Percentiles rank a stretch among this genome's conserved stretches.
Evolutionary conservation across 2,329 filamentous ascomycete genomes (phyloP).

Genomic region (Didymella arachidicola): DNA sequence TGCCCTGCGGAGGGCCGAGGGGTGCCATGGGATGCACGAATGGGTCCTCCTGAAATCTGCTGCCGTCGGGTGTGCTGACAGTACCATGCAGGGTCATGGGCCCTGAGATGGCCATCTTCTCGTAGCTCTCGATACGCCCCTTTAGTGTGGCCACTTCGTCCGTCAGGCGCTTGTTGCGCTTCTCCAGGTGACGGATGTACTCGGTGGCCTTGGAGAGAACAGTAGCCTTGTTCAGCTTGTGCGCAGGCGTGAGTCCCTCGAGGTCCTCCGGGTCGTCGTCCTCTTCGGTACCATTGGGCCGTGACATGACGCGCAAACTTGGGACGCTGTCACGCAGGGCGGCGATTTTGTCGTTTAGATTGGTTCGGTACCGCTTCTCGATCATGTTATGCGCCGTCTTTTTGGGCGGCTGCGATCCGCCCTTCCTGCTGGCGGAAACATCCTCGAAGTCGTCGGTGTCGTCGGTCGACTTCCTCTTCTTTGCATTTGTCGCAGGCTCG

Average conservation of each 20-base stretch:
- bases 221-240: slow-evolving; percentile 98
- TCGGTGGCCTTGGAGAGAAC: slow-evolving; percentile 95
- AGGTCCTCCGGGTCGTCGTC: slow-evolving; percentile 84
- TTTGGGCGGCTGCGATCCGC: slow-evolving; percentile 68
- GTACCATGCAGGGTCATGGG: slow-evolving; percentile 50
- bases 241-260: slow-evolving; percentile 73
- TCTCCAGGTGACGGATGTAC: slow-evolving; percentile 93
- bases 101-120: slow-evolving; percentile 73
- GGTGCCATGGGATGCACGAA: slow-evolving; percentile 44
- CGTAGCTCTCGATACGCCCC: slow-evolving; percentile 68
- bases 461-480: slow-evolving; percentile 51
- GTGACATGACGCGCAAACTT: slow-evolving; percentile 83
- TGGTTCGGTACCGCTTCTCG: slow-evolving; percentile 94
- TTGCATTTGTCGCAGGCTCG: slow-evolving; percentile 53
- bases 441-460: slow-evolving; percentile 69
- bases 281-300: slow-evolving; percentile 65
- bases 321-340: slow-evolving; percentile 91
- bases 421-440: slow-evolving; percentile 59
- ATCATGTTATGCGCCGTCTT: slow-evolving; percentile 99
- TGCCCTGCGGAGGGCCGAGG: slow-evolving; percentile 48
- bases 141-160: slow-evolving; percentile 85
- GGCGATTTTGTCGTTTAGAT: slow-evolving; percentile 96
- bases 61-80: slow-evolving; percentile 47
- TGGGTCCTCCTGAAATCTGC: slow-evolving; percentile 49
- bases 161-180: slow-evolving; percentile 80